Evolutionary conservation across 305 asterid genomes (phyloP).

Genomic region (Fraxinus velutina): DNA sequence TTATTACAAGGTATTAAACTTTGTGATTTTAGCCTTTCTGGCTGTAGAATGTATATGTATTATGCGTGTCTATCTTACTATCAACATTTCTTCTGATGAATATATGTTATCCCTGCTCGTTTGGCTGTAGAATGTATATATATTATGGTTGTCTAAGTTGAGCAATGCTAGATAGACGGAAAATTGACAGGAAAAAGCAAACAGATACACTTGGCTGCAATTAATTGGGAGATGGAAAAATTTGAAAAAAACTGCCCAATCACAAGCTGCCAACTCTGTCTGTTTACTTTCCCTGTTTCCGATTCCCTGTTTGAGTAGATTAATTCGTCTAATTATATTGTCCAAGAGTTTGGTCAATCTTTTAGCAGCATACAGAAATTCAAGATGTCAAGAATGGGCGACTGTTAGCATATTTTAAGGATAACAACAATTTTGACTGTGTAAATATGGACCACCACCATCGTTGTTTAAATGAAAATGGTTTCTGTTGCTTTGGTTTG

Average conservation of each 20-base stretch:
- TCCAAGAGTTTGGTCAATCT: not conserved
- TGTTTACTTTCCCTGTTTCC: too few relatives aligned
- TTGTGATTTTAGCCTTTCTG: not conserved
- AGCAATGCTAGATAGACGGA: too few relatives aligned
- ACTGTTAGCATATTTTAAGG: not conserved
- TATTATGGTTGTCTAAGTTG: not conserved
- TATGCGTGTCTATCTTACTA: not conserved
- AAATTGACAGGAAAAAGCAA: too few relatives aligned
- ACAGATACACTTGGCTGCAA: too few relatives aligned
- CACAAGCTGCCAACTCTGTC: too few relatives aligned
- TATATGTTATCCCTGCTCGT: not conserved
- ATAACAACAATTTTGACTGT: not conserved
- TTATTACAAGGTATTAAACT: constrained; percentile 20
- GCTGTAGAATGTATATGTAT: constrained; percentile 12
- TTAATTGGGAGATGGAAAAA: too few relatives aligned
- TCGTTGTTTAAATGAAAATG: constrained; percentile 1
- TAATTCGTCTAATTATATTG: not conserved
- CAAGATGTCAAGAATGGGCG: not conserved
- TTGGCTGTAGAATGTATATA: not conserved
- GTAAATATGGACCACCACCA: not conserved
- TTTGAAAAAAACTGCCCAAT: too few relatives aligned
- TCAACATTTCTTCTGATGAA: not conserved
- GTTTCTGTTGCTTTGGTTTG: not conserved
- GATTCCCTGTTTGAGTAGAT: too few relatives aligned
- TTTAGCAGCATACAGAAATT: not conserved